Evolutionary conservation across 129 eudicot species (phyloP).

Genomic region (Tanacetum coccineum): DNA sequence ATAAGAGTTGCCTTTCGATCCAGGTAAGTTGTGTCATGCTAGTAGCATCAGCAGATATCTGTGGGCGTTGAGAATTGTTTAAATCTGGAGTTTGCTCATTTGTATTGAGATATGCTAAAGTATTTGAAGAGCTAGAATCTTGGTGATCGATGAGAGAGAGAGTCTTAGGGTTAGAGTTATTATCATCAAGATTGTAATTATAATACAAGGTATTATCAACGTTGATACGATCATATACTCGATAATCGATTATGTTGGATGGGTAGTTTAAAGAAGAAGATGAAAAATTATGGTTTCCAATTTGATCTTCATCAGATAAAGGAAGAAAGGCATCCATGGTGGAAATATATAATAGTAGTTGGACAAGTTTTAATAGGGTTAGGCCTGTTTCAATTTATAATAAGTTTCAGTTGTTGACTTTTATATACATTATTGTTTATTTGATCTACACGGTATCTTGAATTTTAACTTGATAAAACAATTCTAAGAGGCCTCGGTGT

Average conservation of each 20-base stretch:
- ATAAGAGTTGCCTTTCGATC: neutral
- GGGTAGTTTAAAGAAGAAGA: neutral
- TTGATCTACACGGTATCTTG: too few relatives aligned
- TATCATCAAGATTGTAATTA: neutral
- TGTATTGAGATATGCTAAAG: neutral
- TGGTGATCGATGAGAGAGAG: neutral
- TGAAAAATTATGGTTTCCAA: neutral
- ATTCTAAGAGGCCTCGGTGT: too few relatives aligned
- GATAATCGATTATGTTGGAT: neutral
- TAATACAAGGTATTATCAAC: too few relatives aligned
- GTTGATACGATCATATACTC: neutral
- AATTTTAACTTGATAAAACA: too few relatives aligned
- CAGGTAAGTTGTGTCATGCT: neutral
- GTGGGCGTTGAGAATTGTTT: neutral
- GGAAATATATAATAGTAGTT: too few relatives aligned
- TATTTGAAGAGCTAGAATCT: neutral
- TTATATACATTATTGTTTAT: too few relatives aligned
- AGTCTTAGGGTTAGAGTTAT: neutral
- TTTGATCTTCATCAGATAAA: neutral
- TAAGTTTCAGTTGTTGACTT: too few relatives aligned
- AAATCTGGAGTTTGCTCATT: neutral
- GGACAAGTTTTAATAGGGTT: too few relatives aligned
- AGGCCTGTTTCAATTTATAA: too few relatives aligned
- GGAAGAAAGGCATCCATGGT: too few relatives aligned
- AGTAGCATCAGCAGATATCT: neutral